Conservation (phyloP, 1,139 yeast genomes). For the Diutina ranongensis region DNA sequence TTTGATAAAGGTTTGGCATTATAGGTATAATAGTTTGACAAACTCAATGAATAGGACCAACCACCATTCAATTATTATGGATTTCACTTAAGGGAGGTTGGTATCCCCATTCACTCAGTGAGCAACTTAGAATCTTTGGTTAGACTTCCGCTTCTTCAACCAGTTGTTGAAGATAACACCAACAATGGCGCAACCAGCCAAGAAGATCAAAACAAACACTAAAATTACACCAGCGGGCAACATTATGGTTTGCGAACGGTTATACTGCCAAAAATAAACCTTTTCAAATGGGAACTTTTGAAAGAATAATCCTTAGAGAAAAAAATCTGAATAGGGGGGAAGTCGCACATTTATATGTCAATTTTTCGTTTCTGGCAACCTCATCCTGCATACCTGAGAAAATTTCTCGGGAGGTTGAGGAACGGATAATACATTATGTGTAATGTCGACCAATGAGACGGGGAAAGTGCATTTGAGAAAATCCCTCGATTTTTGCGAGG, state of each 20-base stretch:
- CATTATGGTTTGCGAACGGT: slow-evolving; percentile 16
- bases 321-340: slow-evolving; percentile 1
- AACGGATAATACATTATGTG: background rate
- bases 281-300: slow-evolving; percentile 3
- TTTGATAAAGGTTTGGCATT: slow-evolving; percentile 5
- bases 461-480: background rate
- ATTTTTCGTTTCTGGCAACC: background rate
- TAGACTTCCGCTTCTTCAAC: slow-evolving; percentile 31
- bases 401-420: background rate
- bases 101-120: slow-evolving; percentile 1
- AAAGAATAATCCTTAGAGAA: slow-evolving; percentile 5
- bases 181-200: slow-evolving; percentile 25
- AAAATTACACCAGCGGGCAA: slow-evolving; percentile 42
- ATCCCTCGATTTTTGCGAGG: background rate
- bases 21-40: slow-evolving; percentile 1
- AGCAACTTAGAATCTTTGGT: slow-evolving; percentile 34
- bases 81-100: slow-evolving; percentile 6
- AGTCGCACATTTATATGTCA: slow-evolving; percentile 1
- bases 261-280: slow-evolving; percentile 1
- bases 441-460: background rate
- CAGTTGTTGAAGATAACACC: slow-evolving; percentile 27
- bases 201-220: slow-evolving; percentile 36
- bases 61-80: slow-evolving; percentile 2
- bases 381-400: background rate
- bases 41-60: slow-evolving; percentile 3